phyloP scores from a whole-genome alignment of 768 basidiomycete genomes.

The Punctularia strigosozonata region DNA sequence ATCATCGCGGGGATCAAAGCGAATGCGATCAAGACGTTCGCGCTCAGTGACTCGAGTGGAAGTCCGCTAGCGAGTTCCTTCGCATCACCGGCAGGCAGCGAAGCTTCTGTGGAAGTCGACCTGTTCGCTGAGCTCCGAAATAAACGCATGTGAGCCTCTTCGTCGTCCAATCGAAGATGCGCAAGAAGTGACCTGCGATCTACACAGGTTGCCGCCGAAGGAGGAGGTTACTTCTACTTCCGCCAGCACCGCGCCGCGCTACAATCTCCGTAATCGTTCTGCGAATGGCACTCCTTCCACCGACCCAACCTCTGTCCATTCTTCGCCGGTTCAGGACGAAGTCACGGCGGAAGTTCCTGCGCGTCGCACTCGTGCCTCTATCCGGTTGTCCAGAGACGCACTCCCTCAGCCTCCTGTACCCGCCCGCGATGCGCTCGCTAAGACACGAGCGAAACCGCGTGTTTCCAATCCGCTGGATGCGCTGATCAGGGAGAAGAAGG shows the following conservation, averaged over 20 bases:
- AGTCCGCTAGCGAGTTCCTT: background rate
- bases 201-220: background rate
- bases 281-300: constrained; percentile 3
- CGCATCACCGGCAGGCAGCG: background rate
- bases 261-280: no score
- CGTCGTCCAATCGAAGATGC: no score
- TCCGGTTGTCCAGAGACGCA: no score
- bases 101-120: background rate
- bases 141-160: no score
- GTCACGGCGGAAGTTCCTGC: no score
- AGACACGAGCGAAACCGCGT: constrained; percentile 5
- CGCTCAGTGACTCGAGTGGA: background rate
- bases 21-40: constrained; percentile 26
- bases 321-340: no score
- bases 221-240: no score
- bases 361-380: no score
- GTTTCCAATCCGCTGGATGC: constrained; percentile 40
- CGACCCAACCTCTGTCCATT: background rate
- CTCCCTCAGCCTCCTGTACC: no score
- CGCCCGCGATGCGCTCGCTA: background rate
- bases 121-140: no score
- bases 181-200: background rate
- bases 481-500: constrained; percentile 16
- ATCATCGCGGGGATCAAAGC: constrained; percentile 58
- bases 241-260: no score